Percentiles rank a stretch among this genome's conserved stretches.
These are phyloP conservation scores for Gossypium turneri DNA, from an alignment of 345 rosid species.

Conservation along the genomic window DNA sequence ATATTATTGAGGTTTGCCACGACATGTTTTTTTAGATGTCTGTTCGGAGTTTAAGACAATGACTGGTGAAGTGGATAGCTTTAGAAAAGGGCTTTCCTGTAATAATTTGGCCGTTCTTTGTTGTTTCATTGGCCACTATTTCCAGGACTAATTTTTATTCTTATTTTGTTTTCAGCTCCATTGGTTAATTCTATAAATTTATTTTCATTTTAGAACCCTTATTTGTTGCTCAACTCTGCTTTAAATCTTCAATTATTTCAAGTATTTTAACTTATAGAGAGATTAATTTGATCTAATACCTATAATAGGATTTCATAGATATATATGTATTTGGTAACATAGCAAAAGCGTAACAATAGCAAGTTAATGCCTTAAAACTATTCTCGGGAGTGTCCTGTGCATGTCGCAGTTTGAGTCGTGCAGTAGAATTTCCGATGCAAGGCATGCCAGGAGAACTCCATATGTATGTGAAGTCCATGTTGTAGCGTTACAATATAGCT, in stretches of 20 bases:
- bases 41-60: conserved; percentile 24
- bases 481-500: too few species aligned
- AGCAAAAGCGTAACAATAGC: too few species aligned
- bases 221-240: neutral
- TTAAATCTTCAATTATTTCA: neutral
- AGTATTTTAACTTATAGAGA: too few species aligned
- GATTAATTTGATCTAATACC: too few species aligned
- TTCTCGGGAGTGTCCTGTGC: too few species aligned
- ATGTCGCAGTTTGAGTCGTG: too few species aligned
- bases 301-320: too few species aligned
- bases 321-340: too few species aligned
- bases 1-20: conserved; percentile 27
- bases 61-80: conserved; percentile 7
- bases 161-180: neutral
- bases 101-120: conserved; percentile 20
- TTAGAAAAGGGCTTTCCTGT: conserved; percentile 9
- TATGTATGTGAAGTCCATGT: too few species aligned
- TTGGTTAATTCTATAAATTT: conserved; percentile 3
- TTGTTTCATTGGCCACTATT: neutral
- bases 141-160: neutral
- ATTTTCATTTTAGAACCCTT: neutral
- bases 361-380: too few species aligned
- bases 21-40: conserved; percentile 14
- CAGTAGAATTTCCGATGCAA: too few species aligned
- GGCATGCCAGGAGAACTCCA: too few species aligned